These are phyloP conservation scores for Cyclocybe aegerita DNA, from an alignment of 768 basidiomycete genomes.

Conservation along the genomic window DNA sequence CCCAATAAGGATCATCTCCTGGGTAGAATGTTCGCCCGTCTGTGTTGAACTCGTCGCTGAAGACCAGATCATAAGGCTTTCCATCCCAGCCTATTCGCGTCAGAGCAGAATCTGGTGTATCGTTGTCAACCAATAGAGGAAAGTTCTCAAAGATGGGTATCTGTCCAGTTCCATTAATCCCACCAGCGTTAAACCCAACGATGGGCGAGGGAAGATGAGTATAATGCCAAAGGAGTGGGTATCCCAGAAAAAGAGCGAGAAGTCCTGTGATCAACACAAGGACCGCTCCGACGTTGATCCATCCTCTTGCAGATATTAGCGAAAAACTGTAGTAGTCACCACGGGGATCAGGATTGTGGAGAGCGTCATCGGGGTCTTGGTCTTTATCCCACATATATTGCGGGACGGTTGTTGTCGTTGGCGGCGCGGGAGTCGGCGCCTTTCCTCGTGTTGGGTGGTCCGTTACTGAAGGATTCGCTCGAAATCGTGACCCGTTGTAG, in stretches of 20 bases:
- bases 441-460: constrained; percentile 25
- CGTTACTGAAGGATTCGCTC: constrained; percentile 41
- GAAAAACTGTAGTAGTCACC: constrained; percentile 60
- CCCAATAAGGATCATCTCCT: constrained; percentile 84
- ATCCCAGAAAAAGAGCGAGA: constrained; percentile 82
- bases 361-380: constrained; percentile 84
- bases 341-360: constrained; percentile 87
- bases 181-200: constrained; percentile 82
- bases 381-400: constrained; percentile 81
- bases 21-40: constrained; percentile 71
- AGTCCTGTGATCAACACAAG: constrained; percentile 66
- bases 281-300: constrained; percentile 74
- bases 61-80: constrained; percentile 76
- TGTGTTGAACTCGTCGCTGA: constrained; percentile 73
- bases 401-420: constrained; percentile 63
- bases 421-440: constrained; percentile 8
- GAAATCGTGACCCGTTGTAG: constrained; percentile 56
- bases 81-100: constrained; percentile 77
- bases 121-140: constrained; percentile 70
- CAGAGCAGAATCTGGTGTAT: constrained; percentile 61
- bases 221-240: constrained; percentile 73
- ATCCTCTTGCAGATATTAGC: constrained; percentile 80
- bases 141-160: constrained; percentile 73
- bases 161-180: constrained; percentile 85
- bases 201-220: constrained; percentile 29